A percentile compares a stretch with the other conserved stretches of the same genome.
phyloP scores from a whole-genome alignment of 208 protist genomes.

The Leishmania mexicana region DNA sequence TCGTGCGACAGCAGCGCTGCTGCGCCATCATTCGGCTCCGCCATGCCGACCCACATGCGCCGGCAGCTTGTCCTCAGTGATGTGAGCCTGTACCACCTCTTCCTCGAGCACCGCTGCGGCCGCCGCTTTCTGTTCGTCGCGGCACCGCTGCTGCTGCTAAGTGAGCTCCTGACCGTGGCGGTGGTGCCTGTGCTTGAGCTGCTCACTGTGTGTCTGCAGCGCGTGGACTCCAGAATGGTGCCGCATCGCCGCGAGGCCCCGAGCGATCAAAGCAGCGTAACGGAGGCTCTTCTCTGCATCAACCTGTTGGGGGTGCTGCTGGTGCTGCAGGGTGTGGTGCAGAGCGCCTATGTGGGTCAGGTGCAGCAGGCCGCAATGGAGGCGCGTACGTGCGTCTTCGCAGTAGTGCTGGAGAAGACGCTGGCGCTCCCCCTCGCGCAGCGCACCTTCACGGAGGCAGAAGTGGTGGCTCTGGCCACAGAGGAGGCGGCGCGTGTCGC shows the following conservation, averaged over 20 bases:
- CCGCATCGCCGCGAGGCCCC: constrained; percentile 18
- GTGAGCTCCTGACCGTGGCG: constrained; percentile 40
- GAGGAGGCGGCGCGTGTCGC: constrained; percentile 49
- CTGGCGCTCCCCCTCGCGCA: constrained; percentile 63
- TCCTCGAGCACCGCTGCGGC: constrained; percentile 62
- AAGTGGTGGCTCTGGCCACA: constrained; percentile 54
- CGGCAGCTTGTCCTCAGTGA: constrained; percentile 42
- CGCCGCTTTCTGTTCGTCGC: constrained; percentile 54
- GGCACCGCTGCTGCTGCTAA: constrained; percentile 51
- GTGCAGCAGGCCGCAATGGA: constrained; percentile 51
- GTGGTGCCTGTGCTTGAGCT: constrained; percentile 38
- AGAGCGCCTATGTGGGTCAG: constrained; percentile 50
- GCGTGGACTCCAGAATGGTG: constrained; percentile 11
- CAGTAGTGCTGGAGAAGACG: constrained; percentile 66
- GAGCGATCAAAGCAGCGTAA: constrained; percentile 29
- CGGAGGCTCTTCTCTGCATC: constrained; percentile 29
- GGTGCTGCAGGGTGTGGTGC: constrained; percentile 44
- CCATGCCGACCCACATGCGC: constrained; percentile 46
- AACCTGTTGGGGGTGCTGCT: constrained; percentile 41
- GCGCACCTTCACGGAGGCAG: constrained; percentile 54
- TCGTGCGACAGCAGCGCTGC: constrained; percentile 35
- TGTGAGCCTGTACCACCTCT: constrained; percentile 60
- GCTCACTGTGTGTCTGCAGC: constrained; percentile 26
- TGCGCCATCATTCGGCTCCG: constrained; percentile 36
- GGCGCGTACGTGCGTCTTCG: constrained; percentile 49